Base-by-base conservation (phyloP, 2,329 filamentous ascomycete genomes). In the Fusarium subtropicale region DNA sequence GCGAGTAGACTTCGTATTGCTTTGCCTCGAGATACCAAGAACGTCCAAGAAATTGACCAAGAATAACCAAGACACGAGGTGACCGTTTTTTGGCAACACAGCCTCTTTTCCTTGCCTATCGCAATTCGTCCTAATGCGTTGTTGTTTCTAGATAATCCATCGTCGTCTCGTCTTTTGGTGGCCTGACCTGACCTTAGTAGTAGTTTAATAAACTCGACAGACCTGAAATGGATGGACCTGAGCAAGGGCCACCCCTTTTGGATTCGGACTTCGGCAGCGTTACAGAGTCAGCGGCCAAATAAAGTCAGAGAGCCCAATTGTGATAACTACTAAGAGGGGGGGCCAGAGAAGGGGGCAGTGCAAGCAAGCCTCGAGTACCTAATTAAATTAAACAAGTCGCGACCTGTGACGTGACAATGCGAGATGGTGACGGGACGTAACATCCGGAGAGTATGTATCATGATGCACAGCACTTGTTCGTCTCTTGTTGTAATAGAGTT, bases 311-410 rank as follows among this genome's bases (percentile, higher is more conserved):
- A 42, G 39, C 15, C 20, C 38, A 13, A 39, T 30, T 30, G 38
- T 42, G 39, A 42, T 24, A 39, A n/a, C 36, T 22, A 15, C 20
- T 22, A 22, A 22, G 20, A 22, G 20, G 22, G 20, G 33, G 18
- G n/a, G 41, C 6, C 24, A 20, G 24, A 30, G 31, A 22, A 60
- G 38, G 67, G 64, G 68, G 68, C 68, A 65, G 68, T 70, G 67
- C 68, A 70, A 71, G 67, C 59, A 70, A 71, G 67, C 59, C 63
- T 66, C 67, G 46, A 39, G 52, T 65, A 22, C 20, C 20, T 22
- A 71, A 71, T 71, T 71, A 71, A 60, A 71, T 71, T 71, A 71
- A 56, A 70, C 50, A 57, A 51, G 48, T 68, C 56, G 51, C 44
- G 39, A 62, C 62, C 46, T 69, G 66, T 65, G 50, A 67, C 63